Conservation (phyloP, 495 filamentous ascomycete species). For the Chaetomium fimeti region DNA sequence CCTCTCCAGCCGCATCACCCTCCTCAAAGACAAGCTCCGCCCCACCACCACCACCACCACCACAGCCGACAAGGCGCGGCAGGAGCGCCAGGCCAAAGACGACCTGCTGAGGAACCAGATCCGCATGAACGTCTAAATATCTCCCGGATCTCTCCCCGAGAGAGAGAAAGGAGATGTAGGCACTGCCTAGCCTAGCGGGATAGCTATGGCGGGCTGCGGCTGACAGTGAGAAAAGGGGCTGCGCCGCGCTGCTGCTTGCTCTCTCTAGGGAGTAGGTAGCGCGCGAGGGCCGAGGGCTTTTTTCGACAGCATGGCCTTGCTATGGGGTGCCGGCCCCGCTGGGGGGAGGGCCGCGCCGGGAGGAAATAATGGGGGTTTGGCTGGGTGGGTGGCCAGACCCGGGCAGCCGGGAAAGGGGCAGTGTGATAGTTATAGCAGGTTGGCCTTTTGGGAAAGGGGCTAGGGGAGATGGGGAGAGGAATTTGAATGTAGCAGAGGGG, state of each 20-base stretch:
- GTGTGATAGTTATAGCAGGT: too few relatives aligned
- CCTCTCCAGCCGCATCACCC: slow-evolving; percentile 26
- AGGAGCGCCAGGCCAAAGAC: slow-evolving; percentile 12
- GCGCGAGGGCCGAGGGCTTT: background rate
- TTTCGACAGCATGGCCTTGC: background rate
- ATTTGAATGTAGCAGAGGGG: too few relatives aligned
- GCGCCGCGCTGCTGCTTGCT: too few relatives aligned
- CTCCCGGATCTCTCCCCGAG: background rate
- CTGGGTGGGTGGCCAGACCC: background rate
- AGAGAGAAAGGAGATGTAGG: background rate
- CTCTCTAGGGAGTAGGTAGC: too few relatives aligned
- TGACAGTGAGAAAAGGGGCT: background rate
- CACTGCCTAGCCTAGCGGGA: too few relatives aligned
- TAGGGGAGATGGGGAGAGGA: background rate
- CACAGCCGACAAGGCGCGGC: background rate
- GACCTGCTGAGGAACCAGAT: slow-evolving; percentile 25
- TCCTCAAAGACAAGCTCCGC: slow-evolving; percentile 27
- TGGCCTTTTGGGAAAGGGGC: too few relatives aligned
- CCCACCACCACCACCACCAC: slow-evolving; percentile 10
- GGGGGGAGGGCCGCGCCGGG: too few relatives aligned
- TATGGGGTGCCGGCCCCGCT: background rate
- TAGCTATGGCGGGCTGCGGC: too few relatives aligned
- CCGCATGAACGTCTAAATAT: slow-evolving; percentile 23
- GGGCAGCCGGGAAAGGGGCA: too few relatives aligned
- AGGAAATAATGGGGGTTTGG: background rate